Conservation (phyloP, 2,329 filamentous ascomycete genomes). For the Apiospora hydei region DNA sequence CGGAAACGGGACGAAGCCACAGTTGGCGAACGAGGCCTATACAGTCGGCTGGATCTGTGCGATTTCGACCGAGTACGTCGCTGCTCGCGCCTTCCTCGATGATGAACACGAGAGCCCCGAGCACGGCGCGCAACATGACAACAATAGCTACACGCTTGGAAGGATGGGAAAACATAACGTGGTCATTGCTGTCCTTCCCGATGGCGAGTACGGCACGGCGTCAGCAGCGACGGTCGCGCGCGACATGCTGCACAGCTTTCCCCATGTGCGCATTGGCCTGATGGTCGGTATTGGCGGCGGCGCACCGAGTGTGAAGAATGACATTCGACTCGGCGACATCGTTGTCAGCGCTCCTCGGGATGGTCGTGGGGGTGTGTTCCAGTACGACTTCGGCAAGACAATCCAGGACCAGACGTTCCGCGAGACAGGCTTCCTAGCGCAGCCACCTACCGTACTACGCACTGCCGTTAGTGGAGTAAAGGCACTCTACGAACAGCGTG, state of each 20-base stretch:
- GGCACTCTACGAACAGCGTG: neutral
- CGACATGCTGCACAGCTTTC: slow-evolving; percentile 40
- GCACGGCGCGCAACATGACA: slow-evolving; percentile 36
- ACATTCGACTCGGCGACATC: slow-evolving; percentile 43
- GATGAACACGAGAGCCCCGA: slow-evolving; percentile 42
- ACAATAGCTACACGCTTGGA: slow-evolving; percentile 42
- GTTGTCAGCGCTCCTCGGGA: slow-evolving; percentile 38
- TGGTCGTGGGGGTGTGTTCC: slow-evolving; percentile 37
- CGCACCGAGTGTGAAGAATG: slow-evolving; percentile 28
- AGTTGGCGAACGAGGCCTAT: slow-evolving; percentile 37
- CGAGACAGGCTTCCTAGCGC: slow-evolving; percentile 27
- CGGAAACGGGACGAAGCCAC: neutral
- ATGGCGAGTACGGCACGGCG: slow-evolving; percentile 36
- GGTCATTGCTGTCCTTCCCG: slow-evolving; percentile 42
- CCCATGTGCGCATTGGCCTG: slow-evolving; percentile 37
- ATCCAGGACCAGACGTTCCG: slow-evolving; percentile 32
- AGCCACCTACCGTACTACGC: slow-evolving; percentile 20
- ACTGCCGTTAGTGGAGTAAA: slow-evolving; percentile 30
- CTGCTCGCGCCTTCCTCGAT: slow-evolving; percentile 49
- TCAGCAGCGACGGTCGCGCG: slow-evolving; percentile 37
- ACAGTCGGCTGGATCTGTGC: slow-evolving; percentile 55
- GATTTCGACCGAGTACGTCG: slow-evolving; percentile 44
- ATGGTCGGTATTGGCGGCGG: slow-evolving; percentile 46
- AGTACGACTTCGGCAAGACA: slow-evolving; percentile 43
- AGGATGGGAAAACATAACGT: slow-evolving; percentile 44